phyloP scores from a whole-genome alignment of 2,329 filamentous ascomycete species.

The Colletotrichum viniferum region DNA sequence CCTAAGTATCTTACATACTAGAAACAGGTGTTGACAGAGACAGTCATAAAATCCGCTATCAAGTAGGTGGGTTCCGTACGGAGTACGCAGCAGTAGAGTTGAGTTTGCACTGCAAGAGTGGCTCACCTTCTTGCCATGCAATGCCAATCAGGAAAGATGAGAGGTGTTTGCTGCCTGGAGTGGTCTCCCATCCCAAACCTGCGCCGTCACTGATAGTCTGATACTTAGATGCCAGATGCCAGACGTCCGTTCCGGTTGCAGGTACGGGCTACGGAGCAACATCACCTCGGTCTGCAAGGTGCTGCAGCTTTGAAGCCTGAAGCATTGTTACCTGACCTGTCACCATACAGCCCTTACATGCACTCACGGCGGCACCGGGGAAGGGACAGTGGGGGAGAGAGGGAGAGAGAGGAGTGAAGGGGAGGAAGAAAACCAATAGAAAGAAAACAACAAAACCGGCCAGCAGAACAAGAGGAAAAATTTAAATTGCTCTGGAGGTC shows the following conservation, averaged over 20 bases:
- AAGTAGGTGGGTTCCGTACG: not conserved
- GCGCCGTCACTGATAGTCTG: not conserved
- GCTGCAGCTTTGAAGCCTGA: not conserved
- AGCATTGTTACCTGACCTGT: not conserved
- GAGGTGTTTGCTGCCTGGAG: not conserved
- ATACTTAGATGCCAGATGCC: not conserved
- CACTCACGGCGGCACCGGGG: not conserved
- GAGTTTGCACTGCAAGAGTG: not conserved
- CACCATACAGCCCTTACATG: not conserved
- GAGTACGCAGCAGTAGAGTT: not conserved
- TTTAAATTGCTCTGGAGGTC: not conserved
- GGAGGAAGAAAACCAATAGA: rapidly evolving
- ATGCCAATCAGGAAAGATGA: not conserved
- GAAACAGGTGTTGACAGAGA: not conserved
- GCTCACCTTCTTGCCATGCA: not conserved
- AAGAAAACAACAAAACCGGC: not conserved
- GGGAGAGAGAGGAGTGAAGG: too few species aligned
- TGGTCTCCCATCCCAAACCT: not conserved
- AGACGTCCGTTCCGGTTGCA: not conserved
- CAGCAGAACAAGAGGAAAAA: not conserved
- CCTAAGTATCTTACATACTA: not conserved
- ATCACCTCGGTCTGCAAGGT: not conserved
- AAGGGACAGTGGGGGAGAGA: too few species aligned
- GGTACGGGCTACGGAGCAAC: not conserved
- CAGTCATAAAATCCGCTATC: not conserved